These are phyloP conservation scores for Puccinia horiana DNA, from an alignment of 1,284 basidiomycete genomes.

Conservation along the genomic window DNA sequence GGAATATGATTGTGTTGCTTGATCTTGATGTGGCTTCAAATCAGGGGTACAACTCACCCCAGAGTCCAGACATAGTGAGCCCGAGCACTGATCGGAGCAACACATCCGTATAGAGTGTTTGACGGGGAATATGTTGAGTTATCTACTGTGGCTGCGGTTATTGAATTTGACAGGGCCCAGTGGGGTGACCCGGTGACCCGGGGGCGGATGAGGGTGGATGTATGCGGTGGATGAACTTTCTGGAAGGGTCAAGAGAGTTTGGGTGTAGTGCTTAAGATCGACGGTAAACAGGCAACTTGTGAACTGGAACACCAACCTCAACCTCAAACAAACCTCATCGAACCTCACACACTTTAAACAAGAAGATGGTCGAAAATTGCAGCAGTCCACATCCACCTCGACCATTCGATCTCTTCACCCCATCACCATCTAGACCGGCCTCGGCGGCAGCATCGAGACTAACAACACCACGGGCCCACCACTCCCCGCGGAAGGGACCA, in stretches of 20 bases:
- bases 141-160: too few species aligned
- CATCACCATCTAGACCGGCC: slow-evolving; percentile 42
- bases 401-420: slow-evolving; percentile 35
- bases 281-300: neutral
- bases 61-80: too few species aligned
- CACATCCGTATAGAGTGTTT: too few species aligned
- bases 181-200: too few species aligned
- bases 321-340: neutral
- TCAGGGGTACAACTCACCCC: too few species aligned
- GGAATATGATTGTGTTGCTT: too few species aligned
- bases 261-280: neutral
- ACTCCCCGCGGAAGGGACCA: neutral
- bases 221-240: neutral
- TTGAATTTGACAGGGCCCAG: too few species aligned
- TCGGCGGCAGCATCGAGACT: slow-evolving; percentile 20
- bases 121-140: too few species aligned
- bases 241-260: neutral
- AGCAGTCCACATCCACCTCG: neutral
- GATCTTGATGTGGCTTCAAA: too few species aligned
- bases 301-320: neutral
- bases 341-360: neutral
- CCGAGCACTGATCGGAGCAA: too few species aligned
- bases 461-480: neutral
- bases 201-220: neutral
- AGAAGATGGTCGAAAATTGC: neutral